Evolutionary conservation across 164 flowering plant species (phyloP).

Genomic region (Dillenia turbinata): DNA sequence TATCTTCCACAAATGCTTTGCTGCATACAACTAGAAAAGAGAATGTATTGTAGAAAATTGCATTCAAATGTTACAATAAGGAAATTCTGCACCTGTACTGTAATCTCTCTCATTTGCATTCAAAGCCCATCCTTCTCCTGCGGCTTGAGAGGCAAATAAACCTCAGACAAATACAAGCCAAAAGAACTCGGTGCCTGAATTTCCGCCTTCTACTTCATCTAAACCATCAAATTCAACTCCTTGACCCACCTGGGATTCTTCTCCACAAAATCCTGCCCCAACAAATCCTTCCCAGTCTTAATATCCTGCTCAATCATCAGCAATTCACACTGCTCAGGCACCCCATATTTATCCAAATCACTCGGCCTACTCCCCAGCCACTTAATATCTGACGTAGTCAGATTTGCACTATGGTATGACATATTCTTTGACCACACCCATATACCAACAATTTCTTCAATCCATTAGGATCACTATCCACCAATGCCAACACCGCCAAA

Average conservation of each 20-base stretch:
- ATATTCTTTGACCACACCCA: slow-evolving; percentile 97
- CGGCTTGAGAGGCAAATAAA: slow-evolving; percentile 85
- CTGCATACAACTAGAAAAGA: no score
- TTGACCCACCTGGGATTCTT: slow-evolving; percentile 97
- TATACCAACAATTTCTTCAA: slow-evolving; percentile 90
- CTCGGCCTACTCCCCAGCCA: slow-evolving; percentile 97
- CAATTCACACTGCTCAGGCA: slow-evolving; percentile 93
- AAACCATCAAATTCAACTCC: slow-evolving; percentile 87
- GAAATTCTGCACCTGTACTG: no score
- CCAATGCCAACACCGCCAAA: slow-evolving; percentile 86
- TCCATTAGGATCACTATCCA: slow-evolving; percentile 97
- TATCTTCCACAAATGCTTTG: no score
- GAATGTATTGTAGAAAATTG: no score
- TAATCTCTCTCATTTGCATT: slow-evolving; percentile 6
- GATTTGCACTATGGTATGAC: slow-evolving; percentile 92
- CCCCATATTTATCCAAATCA: slow-evolving; percentile 91
- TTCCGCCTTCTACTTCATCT: slow-evolving; percentile 95
- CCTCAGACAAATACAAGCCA: slow-evolving; percentile 92
- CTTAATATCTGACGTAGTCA: slow-evolving; percentile 95
- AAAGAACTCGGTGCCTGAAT: slow-evolving; percentile 96
- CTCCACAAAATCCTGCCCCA: slow-evolving; percentile 99
- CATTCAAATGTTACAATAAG: no score
- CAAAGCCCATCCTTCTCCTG: slow-evolving; percentile 95
- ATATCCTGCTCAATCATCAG: slow-evolving; percentile 98
- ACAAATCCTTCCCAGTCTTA: slow-evolving; percentile 91